Conservation (phyloP, 208 protist species). For the Leishmania aethiopica region DNA sequence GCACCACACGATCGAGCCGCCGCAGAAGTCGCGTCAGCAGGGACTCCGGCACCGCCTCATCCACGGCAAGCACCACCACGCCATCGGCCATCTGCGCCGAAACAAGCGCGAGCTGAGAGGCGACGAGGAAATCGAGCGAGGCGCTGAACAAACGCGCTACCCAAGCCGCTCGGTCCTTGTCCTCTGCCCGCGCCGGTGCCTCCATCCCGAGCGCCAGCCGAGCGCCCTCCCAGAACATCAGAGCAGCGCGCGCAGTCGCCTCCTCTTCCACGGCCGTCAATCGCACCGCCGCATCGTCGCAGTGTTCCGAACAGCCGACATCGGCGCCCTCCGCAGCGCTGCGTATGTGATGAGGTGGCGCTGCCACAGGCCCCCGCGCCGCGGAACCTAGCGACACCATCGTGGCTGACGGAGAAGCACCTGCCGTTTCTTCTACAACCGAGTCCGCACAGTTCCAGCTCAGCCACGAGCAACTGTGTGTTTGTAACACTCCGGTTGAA, state of each 20-base stretch:
- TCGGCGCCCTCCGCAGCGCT: background rate
- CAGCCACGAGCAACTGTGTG: background rate
- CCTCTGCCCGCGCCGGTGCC: background rate
- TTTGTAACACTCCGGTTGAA: background rate
- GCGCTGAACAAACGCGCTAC: constrained; percentile 24
- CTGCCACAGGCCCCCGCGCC: background rate
- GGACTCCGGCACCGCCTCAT: constrained; percentile 24
- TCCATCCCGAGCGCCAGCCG: constrained; percentile 30
- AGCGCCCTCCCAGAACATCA: constrained; percentile 38
- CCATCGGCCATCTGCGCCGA: constrained; percentile 39
- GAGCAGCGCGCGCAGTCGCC: constrained; percentile 19
- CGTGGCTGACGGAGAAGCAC: background rate
- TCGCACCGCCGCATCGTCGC: background rate
- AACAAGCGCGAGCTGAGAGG: constrained; percentile 36
- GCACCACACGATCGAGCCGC: constrained; percentile 10
- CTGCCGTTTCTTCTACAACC: background rate
- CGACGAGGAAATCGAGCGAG: constrained; percentile 51
- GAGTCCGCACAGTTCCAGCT: background rate
- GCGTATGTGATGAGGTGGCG: background rate
- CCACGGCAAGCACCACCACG: constrained; percentile 39
- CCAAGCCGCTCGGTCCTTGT: background rate
- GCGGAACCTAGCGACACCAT: background rate
- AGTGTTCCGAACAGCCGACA: background rate
- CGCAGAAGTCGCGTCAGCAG: constrained; percentile 25
- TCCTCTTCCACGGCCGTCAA: constrained; percentile 31